These are phyloP conservation scores for Fraxinus albicans DNA, from an alignment of 305 asterid species.

Conservation along the genomic window DNA sequence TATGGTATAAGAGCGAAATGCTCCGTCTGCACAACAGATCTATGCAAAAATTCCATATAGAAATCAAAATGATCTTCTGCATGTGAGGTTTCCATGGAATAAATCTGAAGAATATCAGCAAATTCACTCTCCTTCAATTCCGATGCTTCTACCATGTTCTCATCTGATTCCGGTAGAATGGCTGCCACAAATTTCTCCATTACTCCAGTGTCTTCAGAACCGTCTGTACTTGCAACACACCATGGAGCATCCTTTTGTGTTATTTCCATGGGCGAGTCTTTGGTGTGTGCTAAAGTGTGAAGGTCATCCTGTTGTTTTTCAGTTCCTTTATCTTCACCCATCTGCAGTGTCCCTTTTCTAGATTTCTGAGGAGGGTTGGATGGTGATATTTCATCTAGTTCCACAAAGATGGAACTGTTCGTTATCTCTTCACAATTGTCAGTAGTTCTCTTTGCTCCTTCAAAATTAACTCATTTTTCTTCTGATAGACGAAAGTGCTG, in stretches of 20 bases:
- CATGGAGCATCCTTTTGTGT: slow-evolving; percentile 17
- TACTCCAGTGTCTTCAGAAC: slow-evolving; percentile 23
- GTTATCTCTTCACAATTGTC: slow-evolving; percentile 20
- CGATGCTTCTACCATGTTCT: slow-evolving; percentile 22
- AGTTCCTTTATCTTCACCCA: slow-evolving; percentile 24
- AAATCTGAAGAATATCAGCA: slow-evolving; percentile 26
- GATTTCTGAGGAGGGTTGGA: slow-evolving; percentile 21
- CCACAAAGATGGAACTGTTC: slow-evolving; percentile 4
- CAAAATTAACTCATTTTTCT: slow-evolving; percentile 20
- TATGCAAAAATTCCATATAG: too few relatives aligned
- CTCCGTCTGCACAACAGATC: too few relatives aligned
- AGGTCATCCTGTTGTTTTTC: slow-evolving; percentile 29
- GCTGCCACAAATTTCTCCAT: slow-evolving; percentile 26
- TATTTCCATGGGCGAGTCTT: slow-evolving; percentile 16
- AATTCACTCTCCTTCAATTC: slow-evolving; percentile 19
- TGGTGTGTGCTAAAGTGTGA: slow-evolving; percentile 21
- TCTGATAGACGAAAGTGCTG: background rate
- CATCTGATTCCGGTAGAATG: slow-evolving; percentile 23
- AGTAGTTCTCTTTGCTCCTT: slow-evolving; percentile 16
- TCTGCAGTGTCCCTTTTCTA: slow-evolving; percentile 20
- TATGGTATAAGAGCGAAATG: too few relatives aligned
- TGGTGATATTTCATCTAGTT: slow-evolving; percentile 15
- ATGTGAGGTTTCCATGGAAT: background rate
- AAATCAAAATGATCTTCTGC: slow-evolving; percentile 11
- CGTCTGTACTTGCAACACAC: slow-evolving; percentile 22